Base-by-base conservation (phyloP, 2,329 filamentous ascomycete genomes). In the Sporothrix sp. region DNA sequence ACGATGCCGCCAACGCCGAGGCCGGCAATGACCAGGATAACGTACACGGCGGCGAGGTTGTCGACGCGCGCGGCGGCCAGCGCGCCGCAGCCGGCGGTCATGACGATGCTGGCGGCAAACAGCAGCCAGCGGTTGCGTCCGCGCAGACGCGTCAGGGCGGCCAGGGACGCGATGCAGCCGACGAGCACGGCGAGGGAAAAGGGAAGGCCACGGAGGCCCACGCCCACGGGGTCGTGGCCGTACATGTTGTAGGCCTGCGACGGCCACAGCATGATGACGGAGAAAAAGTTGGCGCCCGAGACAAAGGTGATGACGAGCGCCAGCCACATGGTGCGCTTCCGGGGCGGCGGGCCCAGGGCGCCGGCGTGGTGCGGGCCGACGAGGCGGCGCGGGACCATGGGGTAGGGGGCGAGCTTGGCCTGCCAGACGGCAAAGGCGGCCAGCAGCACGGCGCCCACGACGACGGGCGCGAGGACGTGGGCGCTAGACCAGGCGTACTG, bases 1-100 rank as follows among this genome's bases (percentile, higher is more conserved):
- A 85, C 76, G 46, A 85, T 81, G 1, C 79, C 82, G 7, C 82
- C 82, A 4, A 85, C 78, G 7, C 82, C 82, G 2, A 85, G 62
- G 4, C 78, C 76, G 2, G 80, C 79, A 4, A 85, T 60, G 13
- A 77, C 66, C n/a, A 85, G 68, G 23, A 84, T 65, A 13, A 70
- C 73, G 66, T 76, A 82, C 14, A 81, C 64, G 16, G 68, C 64
- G 52, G 69, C 57, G 47, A 81, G 67, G 58, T 81, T 82, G 61
- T 79, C 68, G 4, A 66, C 61, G 2, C 64, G 65, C 0, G 72
- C 73, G 20, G 72, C 64, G 1, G 76, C 66, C 52, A 83, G 64
- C 3, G 74, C 70, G 32, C 77, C 79, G 57, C 71, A 78, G 23
- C 76, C 79, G 18, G 78, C 79, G 1, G 82, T 85, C 82, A 85